Conservation (phyloP, 192 early-diverging fungal genomes). For the Cetraspora pellucida region DNA sequence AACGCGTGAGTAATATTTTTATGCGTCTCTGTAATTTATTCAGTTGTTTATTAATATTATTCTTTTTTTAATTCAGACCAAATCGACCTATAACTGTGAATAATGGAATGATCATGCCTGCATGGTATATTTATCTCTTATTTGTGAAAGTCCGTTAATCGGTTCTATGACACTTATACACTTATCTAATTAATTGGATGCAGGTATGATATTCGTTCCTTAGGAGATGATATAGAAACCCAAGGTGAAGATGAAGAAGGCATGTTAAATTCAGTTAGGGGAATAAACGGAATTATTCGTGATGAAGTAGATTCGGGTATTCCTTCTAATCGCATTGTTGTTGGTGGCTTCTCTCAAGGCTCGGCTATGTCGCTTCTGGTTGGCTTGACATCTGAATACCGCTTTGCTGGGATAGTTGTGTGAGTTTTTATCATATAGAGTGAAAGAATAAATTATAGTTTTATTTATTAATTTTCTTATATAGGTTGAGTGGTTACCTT, state of each 20-base stretch:
- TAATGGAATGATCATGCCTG: slow-evolving; percentile 78
- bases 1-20: slow-evolving; percentile 61
- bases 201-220: slow-evolving; percentile 25
- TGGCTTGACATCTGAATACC: slow-evolving; percentile 68
- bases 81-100: slow-evolving; percentile 74
- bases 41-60: not conserved
- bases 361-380: slow-evolving; percentile 75
- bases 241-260: slow-evolving; percentile 37
- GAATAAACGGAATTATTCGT: slow-evolving; percentile 43
- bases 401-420: slow-evolving; percentile 43
- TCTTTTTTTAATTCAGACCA: slow-evolving; percentile 41
- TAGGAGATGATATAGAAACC: slow-evolving; percentile 58
- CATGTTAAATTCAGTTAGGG: not conserved
- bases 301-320: slow-evolving; percentile 81
- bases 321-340: slow-evolving; percentile 77
- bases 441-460: not conserved
- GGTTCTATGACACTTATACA: slow-evolving; percentile 36
- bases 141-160: slow-evolving; percentile 43
- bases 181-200: not conserved
- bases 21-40: not conserved
- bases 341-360: slow-evolving; percentile 96
- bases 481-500: slow-evolving; percentile 76
- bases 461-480: slow-evolving; percentile 47
- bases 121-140: slow-evolving; percentile 87
- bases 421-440: not conserved